phyloP scores from a whole-genome alignment of 2,329 filamentous ascomycete genomes.

The Colletotrichum zoysiae region DNA sequence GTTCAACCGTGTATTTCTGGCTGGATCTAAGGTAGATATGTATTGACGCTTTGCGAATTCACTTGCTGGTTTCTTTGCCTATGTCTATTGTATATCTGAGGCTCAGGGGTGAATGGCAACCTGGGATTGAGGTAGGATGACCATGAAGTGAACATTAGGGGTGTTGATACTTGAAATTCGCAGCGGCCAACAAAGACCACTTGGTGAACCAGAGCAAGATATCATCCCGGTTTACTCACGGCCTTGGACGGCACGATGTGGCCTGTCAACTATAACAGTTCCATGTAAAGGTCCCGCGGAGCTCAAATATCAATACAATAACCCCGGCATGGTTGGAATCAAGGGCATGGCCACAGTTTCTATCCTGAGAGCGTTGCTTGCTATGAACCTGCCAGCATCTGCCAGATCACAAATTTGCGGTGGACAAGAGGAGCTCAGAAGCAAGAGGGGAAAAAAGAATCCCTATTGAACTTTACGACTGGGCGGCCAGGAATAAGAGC shows the following conservation, averaged over 20 bases:
- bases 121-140: not conserved
- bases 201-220: not conserved
- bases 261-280: not conserved
- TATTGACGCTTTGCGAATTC: not conserved
- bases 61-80: not conserved
- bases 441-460: not conserved
- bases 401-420: not conserved
- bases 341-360: not conserved
- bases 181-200: not conserved
- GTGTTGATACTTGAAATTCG: not conserved
- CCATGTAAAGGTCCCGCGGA: fast-evolving
- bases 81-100: too few relatives aligned
- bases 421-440: too few relatives aligned
- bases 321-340: not conserved
- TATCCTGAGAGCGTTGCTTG: not conserved
- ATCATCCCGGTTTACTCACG: not conserved
- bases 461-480: too few relatives aligned
- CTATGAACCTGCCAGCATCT: not conserved
- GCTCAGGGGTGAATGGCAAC: not conserved
- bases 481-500: too few relatives aligned
- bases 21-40: not conserved
- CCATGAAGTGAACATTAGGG: not conserved
- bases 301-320: not conserved
- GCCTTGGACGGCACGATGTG: not conserved
- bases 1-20: not conserved